Evolutionary conservation across 2,329 filamentous ascomycete species (phyloP).

Genomic region (Bretziella fagacearum): DNA sequence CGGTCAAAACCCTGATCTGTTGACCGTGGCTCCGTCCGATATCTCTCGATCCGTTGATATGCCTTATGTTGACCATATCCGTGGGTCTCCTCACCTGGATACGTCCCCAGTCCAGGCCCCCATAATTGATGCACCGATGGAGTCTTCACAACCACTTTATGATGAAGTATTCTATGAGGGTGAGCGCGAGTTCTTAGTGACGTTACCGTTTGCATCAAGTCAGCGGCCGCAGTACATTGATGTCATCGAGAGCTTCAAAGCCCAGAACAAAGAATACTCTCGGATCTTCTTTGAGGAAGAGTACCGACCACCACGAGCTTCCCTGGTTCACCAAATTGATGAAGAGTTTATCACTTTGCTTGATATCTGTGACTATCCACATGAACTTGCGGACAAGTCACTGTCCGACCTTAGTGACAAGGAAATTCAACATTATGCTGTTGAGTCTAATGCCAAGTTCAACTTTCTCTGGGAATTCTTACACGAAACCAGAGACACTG

Average conservation of each 20-base stretch:
- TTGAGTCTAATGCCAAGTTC: conserved; percentile 42
- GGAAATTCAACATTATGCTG: conserved; percentile 34
- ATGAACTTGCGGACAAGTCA: conserved; percentile 30
- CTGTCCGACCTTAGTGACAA: conserved; percentile 24
- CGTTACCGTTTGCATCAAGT: conserved; percentile 38
- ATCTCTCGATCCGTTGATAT: conserved; percentile 21
- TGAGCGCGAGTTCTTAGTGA: conserved; percentile 33
- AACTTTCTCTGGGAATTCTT: conserved; percentile 41
- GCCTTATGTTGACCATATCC: conserved; percentile 8
- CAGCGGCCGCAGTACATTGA: conserved; percentile 35
- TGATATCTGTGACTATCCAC: conserved; percentile 40
- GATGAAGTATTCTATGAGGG: conserved; percentile 12
- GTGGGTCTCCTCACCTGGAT: conserved; percentile 7
- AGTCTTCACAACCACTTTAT: conserved; percentile 5
- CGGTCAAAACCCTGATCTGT: background rate
- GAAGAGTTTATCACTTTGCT: conserved; percentile 33
- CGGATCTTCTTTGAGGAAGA: conserved; percentile 26
- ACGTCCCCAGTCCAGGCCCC: conserved; percentile 11
- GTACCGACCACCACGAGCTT: conserved; percentile 24
- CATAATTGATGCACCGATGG: conserved; percentile 6
- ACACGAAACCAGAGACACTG: conserved; percentile 25
- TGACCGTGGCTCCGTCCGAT: conserved; percentile 25
- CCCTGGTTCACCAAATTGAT: conserved; percentile 31
- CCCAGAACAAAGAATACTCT: conserved; percentile 30
- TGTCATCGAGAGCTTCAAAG: conserved; percentile 28